Evolutionary conservation across 108 stramenopile genomes (phyloP).

Genomic region (Fragilaria crotonensis): DNA sequence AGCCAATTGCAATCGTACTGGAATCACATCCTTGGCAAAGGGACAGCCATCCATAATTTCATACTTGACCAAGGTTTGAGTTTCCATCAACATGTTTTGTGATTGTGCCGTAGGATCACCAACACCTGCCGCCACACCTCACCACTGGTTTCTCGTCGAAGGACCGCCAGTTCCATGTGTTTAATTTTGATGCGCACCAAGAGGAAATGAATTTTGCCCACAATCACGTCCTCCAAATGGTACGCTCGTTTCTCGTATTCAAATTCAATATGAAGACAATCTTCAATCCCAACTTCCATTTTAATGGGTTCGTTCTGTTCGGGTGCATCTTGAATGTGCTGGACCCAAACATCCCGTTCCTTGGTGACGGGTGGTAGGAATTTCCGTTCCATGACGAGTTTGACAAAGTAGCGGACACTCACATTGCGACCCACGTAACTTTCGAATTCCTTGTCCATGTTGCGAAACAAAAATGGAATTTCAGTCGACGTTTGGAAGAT

Average conservation of each 20-base stretch:
- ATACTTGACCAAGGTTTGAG: constrained; percentile 94
- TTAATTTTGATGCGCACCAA: constrained; percentile 98
- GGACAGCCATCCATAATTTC: constrained; percentile 99
- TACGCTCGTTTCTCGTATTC: constrained; percentile 91
- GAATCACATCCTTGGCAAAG: constrained; percentile 87
- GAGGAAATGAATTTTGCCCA: constrained; percentile 95
- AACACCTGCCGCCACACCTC: constrained; percentile 58
- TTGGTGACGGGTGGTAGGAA: constrained; percentile 77
- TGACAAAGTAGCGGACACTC: constrained; percentile 92
- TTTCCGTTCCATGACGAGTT: constrained; percentile 82
- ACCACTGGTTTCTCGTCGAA: constrained; percentile 93
- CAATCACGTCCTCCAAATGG: constrained; percentile 92
- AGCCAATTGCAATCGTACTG: constrained; percentile 74
- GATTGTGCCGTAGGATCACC: constrained; percentile 6
- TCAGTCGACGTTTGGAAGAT: constrained; percentile 64
- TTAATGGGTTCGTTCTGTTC: constrained; percentile 80
- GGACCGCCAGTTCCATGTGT: constrained; percentile 97
- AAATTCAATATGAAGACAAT: constrained; percentile 99
- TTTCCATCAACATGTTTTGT: constrained; percentile 86
- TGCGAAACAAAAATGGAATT: constrained; percentile 86
- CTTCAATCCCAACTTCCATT: constrained; percentile 99
- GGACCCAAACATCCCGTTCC: constrained; percentile 92
- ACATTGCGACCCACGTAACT: constrained; percentile 95
- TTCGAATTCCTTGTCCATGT: constrained; percentile 82
- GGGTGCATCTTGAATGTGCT: constrained; percentile 68